Percentiles rank a stretch among this genome's conserved stretches.
These are phyloP conservation scores for Thelonectria rubi DNA, from an alignment of 2,329 filamentous ascomycete species.

Conservation along the genomic window DNA sequence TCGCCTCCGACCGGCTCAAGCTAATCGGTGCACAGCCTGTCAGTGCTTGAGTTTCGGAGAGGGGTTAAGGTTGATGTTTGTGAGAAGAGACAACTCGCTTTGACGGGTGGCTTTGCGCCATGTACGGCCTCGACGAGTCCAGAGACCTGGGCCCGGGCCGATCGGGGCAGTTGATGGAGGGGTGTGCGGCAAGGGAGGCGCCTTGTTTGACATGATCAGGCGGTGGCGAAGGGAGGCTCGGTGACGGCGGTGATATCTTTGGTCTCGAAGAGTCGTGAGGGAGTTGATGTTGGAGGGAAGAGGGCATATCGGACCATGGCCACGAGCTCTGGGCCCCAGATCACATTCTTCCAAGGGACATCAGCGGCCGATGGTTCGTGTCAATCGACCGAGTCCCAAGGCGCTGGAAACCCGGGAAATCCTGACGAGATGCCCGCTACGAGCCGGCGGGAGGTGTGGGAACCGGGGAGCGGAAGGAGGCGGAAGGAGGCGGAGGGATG, in stretches of 20 bases:
- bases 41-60: background rate
- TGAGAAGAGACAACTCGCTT: slow-evolving; percentile 4
- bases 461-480: background rate
- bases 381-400: background rate
- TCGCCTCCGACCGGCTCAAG: no score
- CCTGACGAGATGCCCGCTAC: background rate
- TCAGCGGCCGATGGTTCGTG: background rate
- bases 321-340: background rate
- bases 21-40: background rate
- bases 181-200: background rate
- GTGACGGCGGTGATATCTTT: slow-evolving; percentile 1
- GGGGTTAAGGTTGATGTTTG: background rate
- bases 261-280: background rate
- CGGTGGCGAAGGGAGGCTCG: background rate
- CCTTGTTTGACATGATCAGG: background rate
- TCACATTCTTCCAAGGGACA: background rate
- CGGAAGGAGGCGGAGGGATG: no score
- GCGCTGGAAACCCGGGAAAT: background rate
- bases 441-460: background rate
- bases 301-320: background rate
- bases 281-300: background rate
- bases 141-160: slow-evolving; percentile 12
- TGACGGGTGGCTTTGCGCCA: slow-evolving; percentile 5
- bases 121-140: slow-evolving; percentile 8
- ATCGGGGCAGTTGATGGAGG: slow-evolving; percentile 11